These are phyloP conservation scores for Pyrus communis DNA, from an alignment of 306 rosid genomes.

Conservation along the genomic window DNA sequence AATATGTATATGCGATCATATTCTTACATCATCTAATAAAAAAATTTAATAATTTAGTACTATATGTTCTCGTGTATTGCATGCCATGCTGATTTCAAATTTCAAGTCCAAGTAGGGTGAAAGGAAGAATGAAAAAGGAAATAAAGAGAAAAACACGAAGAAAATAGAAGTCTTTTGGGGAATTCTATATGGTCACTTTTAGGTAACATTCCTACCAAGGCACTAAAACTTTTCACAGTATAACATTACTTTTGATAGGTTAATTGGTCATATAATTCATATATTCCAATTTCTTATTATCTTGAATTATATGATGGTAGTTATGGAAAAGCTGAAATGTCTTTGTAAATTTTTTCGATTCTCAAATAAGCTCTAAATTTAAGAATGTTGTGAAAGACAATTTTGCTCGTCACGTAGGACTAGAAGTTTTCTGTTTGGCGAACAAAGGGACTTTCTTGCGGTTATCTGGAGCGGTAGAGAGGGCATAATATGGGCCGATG, in stretches of 20 bases:
- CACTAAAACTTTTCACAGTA: background rate
- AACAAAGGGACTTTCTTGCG: no score
- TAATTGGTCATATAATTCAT: no score
- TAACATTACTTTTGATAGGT: background rate
- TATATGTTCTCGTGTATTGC: background rate
- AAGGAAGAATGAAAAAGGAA: background rate
- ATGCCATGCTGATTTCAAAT: background rate
- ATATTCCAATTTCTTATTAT: no score
- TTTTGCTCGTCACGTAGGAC: no score
- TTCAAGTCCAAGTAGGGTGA: background rate
- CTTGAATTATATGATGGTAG: no score
- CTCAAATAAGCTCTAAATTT: no score
- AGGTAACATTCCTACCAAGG: conserved; percentile 39
- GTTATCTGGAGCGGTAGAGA: no score
- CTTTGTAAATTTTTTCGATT: no score
- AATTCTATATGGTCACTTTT: conserved; percentile 35
- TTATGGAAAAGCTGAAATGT: accelerated
- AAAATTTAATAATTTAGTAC: background rate
- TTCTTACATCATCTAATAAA: background rate
- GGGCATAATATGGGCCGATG: no score
- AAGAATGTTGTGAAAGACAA: no score
- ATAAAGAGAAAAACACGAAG: background rate
- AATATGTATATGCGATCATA: background rate
- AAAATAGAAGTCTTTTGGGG: conserved; percentile 11
- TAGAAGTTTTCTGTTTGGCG: no score